phyloP scores from a whole-genome alignment of 805 yeast species.

The Diddensiella caesifluorescens region DNA sequence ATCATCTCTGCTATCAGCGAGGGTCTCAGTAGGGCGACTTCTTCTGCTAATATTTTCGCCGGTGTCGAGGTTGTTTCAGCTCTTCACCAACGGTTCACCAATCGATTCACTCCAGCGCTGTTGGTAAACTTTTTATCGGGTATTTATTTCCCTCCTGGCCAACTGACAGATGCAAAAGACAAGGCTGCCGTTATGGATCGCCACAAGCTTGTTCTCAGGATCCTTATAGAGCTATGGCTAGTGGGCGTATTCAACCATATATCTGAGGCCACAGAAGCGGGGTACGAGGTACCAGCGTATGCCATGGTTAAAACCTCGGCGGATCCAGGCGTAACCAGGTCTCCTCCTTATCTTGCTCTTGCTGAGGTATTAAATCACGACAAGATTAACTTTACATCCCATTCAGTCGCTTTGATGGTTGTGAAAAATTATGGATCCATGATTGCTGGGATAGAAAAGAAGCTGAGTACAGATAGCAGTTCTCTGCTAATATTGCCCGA shows the following conservation, averaged over 20 bases:
- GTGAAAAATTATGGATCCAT: slow-evolving; percentile 56
- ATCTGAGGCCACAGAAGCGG: slow-evolving; percentile 36
- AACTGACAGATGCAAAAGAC: slow-evolving; percentile 18
- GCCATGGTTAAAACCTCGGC: slow-evolving; percentile 24
- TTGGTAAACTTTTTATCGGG: slow-evolving; percentile 35
- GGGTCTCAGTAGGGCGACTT: slow-evolving; percentile 48
- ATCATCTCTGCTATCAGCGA: slow-evolving; percentile 58
- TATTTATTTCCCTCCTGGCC: slow-evolving; percentile 22
- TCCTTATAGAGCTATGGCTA: slow-evolving; percentile 53
- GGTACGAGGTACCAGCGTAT: slow-evolving; percentile 39
- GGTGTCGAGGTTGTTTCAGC: slow-evolving; percentile 64
- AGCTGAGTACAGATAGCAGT: slow-evolving; percentile 34
- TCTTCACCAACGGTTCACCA: slow-evolving; percentile 68
- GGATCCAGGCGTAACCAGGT: slow-evolving; percentile 18
- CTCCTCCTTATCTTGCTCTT: slow-evolving; percentile 40
- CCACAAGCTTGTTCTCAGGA: slow-evolving; percentile 44
- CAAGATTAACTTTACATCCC: slow-evolving; percentile 26
- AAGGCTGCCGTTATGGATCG: slow-evolving; percentile 36
- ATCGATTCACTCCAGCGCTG: slow-evolving; percentile 46
- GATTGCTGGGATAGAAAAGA: slow-evolving; percentile 5
- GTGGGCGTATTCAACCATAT: slow-evolving; percentile 50
- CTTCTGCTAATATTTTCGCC: slow-evolving; percentile 54
- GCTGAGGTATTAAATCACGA: slow-evolving; percentile 43
- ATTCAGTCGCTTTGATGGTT: slow-evolving; percentile 24
- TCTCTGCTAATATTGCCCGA: slow-evolving; percentile 23